phyloP scores from a whole-genome alignment of 2,329 filamentous ascomycete genomes.

The Fusarium miscanthi region DNA sequence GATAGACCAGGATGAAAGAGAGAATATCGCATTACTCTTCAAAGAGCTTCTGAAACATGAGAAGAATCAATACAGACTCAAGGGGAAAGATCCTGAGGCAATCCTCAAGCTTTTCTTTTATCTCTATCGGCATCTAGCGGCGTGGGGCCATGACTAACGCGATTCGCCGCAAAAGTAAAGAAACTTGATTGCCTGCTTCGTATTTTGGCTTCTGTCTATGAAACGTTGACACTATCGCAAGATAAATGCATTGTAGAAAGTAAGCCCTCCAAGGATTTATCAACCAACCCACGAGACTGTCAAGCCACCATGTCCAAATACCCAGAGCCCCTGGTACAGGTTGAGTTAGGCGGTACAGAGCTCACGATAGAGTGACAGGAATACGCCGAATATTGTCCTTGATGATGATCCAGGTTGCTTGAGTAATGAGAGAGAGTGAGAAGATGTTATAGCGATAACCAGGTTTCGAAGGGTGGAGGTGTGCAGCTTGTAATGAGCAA shows the following conservation, averaged over 20 bases:
- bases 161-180: neutral
- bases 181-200: neutral
- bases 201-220: neutral
- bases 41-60: neutral
- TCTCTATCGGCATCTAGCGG: conserved; percentile 21
- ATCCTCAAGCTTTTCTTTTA: neutral
- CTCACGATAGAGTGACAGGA: neutral
- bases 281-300: neutral
- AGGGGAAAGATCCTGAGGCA: neutral
- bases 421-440: neutral
- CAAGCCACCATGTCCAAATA: neutral
- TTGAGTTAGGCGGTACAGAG: too few relatives aligned
- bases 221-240: neutral
- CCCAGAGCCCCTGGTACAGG: neutral
- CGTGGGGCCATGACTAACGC: conserved; percentile 20
- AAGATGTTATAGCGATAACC: neutral
- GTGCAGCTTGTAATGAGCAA: neutral
- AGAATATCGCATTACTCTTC: conserved; percentile 17
- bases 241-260: neutral
- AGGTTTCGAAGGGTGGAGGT: neutral
- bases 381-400: neutral
- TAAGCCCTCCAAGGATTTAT: neutral
- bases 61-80: neutral
- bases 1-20: neutral
- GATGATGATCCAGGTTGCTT: neutral